Base-by-base conservation (phyloP, 2,329 filamentous ascomycete genomes). In the Claviceps cyperi region DNA sequence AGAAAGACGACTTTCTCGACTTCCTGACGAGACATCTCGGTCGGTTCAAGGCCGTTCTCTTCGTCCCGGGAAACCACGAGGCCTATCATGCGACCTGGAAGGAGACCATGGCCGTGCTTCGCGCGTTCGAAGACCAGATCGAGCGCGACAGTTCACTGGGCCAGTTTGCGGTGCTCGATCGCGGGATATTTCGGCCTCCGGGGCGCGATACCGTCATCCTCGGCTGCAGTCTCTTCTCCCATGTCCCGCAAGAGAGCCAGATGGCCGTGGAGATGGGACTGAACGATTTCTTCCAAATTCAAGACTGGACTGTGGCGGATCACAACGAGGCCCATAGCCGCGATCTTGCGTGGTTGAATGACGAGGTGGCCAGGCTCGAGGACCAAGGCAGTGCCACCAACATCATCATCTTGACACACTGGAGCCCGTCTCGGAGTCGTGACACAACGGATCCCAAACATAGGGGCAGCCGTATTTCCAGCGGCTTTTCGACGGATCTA, bases 31-130 rank as follows among this genome's bases (percentile, higher is more conserved):
- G 54, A 2, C 76, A 79, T 54, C 68, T 80, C 2, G 35, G 39
- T 1, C 61, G 69, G 6, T 81, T 79, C 55, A 58, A 63, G 5
- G 58, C 64, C 2, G 71, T 81, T 1, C 68, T 81, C 40, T 66
- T 78, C 32, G 64, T 80, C 0, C 59, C 71, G 0, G 76, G 77
- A 0, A 81, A 81, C 55, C 76, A 81, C 56, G 77, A 81, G 56
- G 65, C 75, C 0, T 78, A 74, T 54, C 57, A 62, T 44, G 67
- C 66, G 4, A 62, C 14, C 39, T 74, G 69, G 69, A 41, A 56
- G 2, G 52, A 57, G 0, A 59, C 64, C 0, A 58, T 63, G 32
- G 32, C 44, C 1, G 52, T 55, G 1, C 59, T 73, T 14, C 53
- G 53, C 24, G 50, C 22, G 0, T 69, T 70, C 38, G 62, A 69